Evolutionary conservation across 495 filamentous ascomycete species (phyloP).

Genomic region (Aspergillus conjunctus): DNA sequence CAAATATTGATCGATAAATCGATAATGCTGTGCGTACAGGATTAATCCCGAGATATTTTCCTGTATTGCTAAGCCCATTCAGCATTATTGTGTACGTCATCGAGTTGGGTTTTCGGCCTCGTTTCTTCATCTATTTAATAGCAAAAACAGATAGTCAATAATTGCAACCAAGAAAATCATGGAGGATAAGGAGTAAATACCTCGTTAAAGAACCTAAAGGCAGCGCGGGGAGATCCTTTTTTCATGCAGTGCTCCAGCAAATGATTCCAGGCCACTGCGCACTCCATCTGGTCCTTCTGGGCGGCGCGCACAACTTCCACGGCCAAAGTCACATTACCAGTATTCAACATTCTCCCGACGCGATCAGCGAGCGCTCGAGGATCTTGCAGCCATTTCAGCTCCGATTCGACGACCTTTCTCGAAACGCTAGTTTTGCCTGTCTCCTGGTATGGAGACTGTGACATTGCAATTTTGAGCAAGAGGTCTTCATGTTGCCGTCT

Average conservation of each 20-base stretch:
- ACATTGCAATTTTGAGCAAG: slow-evolving; percentile 16
- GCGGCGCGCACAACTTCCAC: slow-evolving; percentile 64
- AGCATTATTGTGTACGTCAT: slow-evolving; percentile 84
- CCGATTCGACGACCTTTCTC: slow-evolving; percentile 40
- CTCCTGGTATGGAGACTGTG: not conserved
- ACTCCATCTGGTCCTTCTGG: slow-evolving; percentile 56
- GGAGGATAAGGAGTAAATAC: slow-evolving; percentile 38
- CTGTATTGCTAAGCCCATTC: slow-evolving; percentile 63
- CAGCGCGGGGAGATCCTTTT: slow-evolving; percentile 56
- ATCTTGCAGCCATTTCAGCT: slow-evolving; percentile 67
- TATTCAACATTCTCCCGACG: slow-evolving; percentile 55
- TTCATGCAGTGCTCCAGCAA: slow-evolving; percentile 61
- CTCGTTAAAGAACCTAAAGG: slow-evolving; percentile 83
- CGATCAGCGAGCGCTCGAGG: slow-evolving; percentile 65
- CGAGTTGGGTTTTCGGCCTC: slow-evolving; percentile 69
- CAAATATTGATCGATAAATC: slow-evolving; percentile 72
- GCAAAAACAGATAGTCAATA: slow-evolving; percentile 18
- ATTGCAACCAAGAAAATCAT: not conserved
- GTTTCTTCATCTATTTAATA: slow-evolving; percentile 84
- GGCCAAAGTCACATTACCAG: slow-evolving; percentile 63
- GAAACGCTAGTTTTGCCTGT: not conserved
- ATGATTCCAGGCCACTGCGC: slow-evolving; percentile 80
- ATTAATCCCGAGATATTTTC: slow-evolving; percentile 37
- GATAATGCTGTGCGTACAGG: slow-evolving; percentile 62
- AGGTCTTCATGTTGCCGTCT: not conserved